A percentile compares a stretch with the other conserved stretches of the same genome.
Evolutionary conservation across 495 filamentous ascomycete species (phyloP).

Genomic region (Penicillium paxilli): DNA sequence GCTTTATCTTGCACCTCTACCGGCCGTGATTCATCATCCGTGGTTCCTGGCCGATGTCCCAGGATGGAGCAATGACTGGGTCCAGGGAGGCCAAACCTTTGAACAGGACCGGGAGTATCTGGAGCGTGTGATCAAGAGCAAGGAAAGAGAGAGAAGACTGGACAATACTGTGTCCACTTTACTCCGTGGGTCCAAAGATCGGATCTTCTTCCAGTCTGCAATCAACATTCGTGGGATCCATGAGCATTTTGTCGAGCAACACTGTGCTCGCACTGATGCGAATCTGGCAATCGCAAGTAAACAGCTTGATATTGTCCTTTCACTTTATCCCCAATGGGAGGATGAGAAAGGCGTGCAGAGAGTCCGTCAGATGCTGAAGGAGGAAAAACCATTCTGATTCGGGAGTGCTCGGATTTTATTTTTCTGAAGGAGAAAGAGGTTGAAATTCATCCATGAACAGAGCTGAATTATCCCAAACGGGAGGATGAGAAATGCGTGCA

Average conservation of each 20-base stretch:
- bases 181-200: not conserved
- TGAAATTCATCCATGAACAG: too few species aligned
- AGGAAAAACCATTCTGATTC: not conserved
- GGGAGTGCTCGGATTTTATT: not conserved
- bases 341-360: not conserved
- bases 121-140: not conserved
- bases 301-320: not conserved
- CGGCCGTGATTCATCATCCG: not conserved
- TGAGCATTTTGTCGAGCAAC: conserved; percentile 4
- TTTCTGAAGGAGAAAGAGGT: not conserved
- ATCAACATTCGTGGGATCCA: not conserved
- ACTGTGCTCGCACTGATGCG: conserved; percentile 12
- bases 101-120: not conserved
- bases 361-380: not conserved
- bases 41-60: not conserved
- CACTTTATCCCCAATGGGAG: not conserved
- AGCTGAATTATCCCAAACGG: too few species aligned
- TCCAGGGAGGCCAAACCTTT: not conserved
- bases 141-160: not conserved
- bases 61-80: not conserved
- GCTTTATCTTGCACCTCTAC: not conserved
- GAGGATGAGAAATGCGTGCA: too few species aligned
- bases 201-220: not conserved
- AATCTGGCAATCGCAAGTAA: not conserved
- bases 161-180: not conserved